Conservation (phyloP, 2,329 filamentous ascomycete species). For the Cladophialophora carrionii region DNA sequence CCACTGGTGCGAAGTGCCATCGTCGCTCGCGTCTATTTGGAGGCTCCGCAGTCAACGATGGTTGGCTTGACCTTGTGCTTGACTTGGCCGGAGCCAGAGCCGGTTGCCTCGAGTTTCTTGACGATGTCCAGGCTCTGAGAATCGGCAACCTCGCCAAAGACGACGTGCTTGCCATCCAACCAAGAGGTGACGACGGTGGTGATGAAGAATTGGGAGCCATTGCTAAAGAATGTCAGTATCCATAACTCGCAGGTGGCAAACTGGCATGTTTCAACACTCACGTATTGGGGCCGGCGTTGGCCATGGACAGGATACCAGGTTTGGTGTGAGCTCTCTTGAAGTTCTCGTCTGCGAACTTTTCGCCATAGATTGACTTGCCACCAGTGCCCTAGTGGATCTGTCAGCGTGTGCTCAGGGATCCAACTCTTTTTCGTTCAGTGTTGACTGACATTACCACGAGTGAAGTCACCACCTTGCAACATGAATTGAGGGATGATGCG, state of each 20-base stretch:
- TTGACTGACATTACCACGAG: conserved; percentile 69
- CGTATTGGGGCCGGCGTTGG: conserved; percentile 80
- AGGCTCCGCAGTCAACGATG: conserved; percentile 55
- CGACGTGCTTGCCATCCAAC: conserved; percentile 71
- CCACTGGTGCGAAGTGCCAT: conserved; percentile 6
- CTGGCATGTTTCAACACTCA: conserved; percentile 45
- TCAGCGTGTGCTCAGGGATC: conserved; percentile 61
- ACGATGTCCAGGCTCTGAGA: conserved; percentile 58
- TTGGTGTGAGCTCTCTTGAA: conserved; percentile 70
- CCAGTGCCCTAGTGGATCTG: conserved; percentile 80
- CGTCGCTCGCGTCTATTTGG: conserved; percentile 34
- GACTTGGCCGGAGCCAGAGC: conserved; percentile 56
- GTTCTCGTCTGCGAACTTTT: conserved; percentile 71
- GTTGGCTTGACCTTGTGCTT: conserved; percentile 59
- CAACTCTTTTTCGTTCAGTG: conserved; percentile 76
- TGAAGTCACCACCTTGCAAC: conserved; percentile 72
- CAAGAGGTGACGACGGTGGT: conserved; percentile 69
- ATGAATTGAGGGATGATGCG: conserved; percentile 72
- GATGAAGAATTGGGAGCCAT: conserved; percentile 74
- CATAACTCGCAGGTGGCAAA: not conserved
- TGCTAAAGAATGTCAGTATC: conserved; percentile 50
- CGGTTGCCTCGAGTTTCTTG: conserved; percentile 63
- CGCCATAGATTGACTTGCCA: conserved; percentile 69
- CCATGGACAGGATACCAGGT: conserved; percentile 68
- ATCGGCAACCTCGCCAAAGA: conserved; percentile 67